Percentiles rank a stretch among this genome's conserved stretches.
phyloP scores from a whole-genome alignment of 1,139 yeast genomes.

The Nakaseomyces kungkrabaensis region DNA sequence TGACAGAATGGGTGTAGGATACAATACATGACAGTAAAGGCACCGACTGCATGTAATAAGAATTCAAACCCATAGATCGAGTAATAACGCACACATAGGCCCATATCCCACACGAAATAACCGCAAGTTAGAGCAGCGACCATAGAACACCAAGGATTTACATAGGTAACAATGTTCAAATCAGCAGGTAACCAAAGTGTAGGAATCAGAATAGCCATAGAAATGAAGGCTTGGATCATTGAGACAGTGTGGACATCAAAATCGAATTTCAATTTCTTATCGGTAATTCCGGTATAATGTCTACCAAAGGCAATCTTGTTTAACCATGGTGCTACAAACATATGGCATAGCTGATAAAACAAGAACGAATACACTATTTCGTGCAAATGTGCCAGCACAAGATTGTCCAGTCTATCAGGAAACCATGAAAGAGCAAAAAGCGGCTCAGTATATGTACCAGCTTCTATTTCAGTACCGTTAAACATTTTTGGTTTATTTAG shows the following conservation, averaged over 20 bases:
- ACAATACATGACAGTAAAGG: conserved; percentile 45
- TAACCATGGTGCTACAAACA: conserved; percentile 34
- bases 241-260: conserved; percentile 88
- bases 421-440: conserved; percentile 23
- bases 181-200: conserved; percentile 18
- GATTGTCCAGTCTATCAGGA: conserved; percentile 19
- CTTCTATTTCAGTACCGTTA: background rate
- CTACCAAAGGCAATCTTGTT: conserved; percentile 40
- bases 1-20: conserved; percentile 63
- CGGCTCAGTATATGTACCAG: conserved; percentile 16
- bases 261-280: conserved; percentile 42
- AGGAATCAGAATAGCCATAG: conserved; percentile 37
- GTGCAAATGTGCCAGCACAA: conserved; percentile 37
- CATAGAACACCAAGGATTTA: conserved; percentile 67
- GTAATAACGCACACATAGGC: conserved; percentile 52
- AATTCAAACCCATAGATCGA: conserved; percentile 73
- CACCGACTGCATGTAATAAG: conserved; percentile 61
- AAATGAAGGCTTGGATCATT: conserved; percentile 60
- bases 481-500: background rate
- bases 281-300: conserved; percentile 38
- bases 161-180: conserved; percentile 31
- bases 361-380: conserved; percentile 40
- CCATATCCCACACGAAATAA: conserved; percentile 83
- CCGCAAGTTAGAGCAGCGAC: conserved; percentile 67
- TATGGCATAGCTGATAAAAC: conserved; percentile 38